These are phyloP conservation scores for Eimeria praecox DNA, from an alignment of 169 alveolate genomes.

Conservation along the genomic window DNA sequence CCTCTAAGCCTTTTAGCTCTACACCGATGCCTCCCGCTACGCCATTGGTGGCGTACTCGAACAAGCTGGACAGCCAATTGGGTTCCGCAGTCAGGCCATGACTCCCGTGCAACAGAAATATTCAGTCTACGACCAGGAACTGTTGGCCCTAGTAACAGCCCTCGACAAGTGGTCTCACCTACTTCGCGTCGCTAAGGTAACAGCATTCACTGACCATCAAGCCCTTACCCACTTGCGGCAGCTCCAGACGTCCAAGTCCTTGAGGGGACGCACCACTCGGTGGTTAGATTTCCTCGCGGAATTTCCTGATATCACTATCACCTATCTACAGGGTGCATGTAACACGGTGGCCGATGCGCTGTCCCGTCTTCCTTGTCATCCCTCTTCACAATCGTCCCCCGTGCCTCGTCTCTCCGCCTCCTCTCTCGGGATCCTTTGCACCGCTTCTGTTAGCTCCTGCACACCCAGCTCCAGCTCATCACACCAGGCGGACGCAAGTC, in stretches of 20 bases:
- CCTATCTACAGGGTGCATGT: neutral
- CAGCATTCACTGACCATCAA: neutral
- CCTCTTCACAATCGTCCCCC: too few species aligned
- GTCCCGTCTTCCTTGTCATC: neutral
- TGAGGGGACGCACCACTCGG: neutral
- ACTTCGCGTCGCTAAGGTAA: neutral
- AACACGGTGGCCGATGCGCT: neutral
- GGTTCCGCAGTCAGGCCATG: constrained; percentile 8
- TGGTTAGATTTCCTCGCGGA: neutral
- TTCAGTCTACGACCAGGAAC: neutral
- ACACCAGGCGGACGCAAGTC: too few species aligned
- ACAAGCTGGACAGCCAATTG: neutral
- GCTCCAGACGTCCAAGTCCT: neutral
- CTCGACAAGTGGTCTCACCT: neutral
- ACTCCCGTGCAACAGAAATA: neutral
- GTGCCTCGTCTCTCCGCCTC: too few species aligned
- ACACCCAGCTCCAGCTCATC: too few species aligned
- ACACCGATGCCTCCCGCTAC: neutral
- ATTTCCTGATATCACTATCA: neutral
- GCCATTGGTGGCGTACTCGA: neutral
- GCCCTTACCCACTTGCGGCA: neutral
- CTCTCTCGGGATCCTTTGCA: too few species aligned
- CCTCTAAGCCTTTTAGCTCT: neutral
- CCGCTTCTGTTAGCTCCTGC: too few species aligned
- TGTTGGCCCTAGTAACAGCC: neutral